Evolutionary conservation across 352 stramenopile genomes (phyloP), one percentile per base, ranked within the genome.

Genomic region (Phytopythium helicoides): DNA sequence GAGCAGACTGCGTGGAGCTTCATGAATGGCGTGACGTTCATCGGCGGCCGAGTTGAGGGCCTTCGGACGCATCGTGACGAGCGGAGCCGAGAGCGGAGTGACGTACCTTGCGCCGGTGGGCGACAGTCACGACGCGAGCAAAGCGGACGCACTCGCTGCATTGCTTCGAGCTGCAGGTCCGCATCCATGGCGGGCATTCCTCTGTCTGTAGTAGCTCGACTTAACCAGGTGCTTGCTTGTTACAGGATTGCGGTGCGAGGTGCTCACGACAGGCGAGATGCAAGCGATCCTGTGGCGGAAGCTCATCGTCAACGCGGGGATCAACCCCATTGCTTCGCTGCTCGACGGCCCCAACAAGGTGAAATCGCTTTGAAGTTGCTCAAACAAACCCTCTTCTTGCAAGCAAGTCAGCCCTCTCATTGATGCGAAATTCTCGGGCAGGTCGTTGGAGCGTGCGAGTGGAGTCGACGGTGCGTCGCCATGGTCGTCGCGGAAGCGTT

Each of bases 231-330:
- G 3, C 41, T 1, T 22, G 42, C 33, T 23, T 10, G 18, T 52
- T 48, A 16, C 46, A 89, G 79, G 73, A 25, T 47, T 88, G 19
- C 57, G 47, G 12, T 84, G 63, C 33, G 28, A 86, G 41, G 46
- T 76, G 8, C 38, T 92, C n/a, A 52, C 66, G 12, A 26, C 51
- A 0, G 52, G 54, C 6, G 59, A 73, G 15, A 87, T 89, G 67
- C 68, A 87, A 52, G 65, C 62, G 11, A 87, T 86, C 31, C 64
- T 86, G 11, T 93, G 82, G 82, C 66, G 70, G 16, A 93, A 93
- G 42, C 61, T 91, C 31, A 83, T 93, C 59, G 75, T 93, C 34
- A 93, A 93, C 52, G 82, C 82, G 2, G 78, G 65, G 2, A 89
- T 93, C 56, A 93, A 93, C 45, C 80, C 82, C 4, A 62, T 93